A percentile compares a stretch with the other conserved stretches of the same genome.
Evolutionary conservation across 768 basidiomycete species (phyloP).

Genomic region (Mycena sanguinolenta): DNA sequence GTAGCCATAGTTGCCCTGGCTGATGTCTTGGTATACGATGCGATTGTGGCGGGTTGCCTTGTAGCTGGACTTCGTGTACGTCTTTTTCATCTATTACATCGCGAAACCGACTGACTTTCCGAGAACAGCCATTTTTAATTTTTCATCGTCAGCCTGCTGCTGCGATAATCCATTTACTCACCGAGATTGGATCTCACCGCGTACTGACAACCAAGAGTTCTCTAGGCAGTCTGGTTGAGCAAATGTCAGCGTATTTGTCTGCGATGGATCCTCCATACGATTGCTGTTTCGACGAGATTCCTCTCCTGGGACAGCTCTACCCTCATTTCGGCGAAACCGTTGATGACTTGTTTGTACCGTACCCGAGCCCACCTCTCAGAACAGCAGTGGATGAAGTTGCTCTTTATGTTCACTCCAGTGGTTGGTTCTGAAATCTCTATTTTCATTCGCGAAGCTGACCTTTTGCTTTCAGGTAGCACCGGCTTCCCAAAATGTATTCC

Average conservation of each 20-base stretch:
- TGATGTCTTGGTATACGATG: constrained; percentile 53
- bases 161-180: constrained; percentile 52
- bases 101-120: not conserved
- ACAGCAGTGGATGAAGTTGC: constrained; percentile 42
- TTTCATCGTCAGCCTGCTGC: constrained; percentile 54
- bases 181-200: constrained; percentile 41
- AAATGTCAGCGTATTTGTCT: constrained; percentile 32
- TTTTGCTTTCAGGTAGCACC: constrained; percentile 21
- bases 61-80: constrained; percentile 52
- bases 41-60: constrained; percentile 53
- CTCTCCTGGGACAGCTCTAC: constrained; percentile 48
- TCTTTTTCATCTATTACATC: not conserved
- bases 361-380: constrained; percentile 37
- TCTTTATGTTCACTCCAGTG: constrained; percentile 45
- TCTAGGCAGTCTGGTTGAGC: not conserved
- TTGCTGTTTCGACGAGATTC: constrained; percentile 50
- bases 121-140: constrained; percentile 55
- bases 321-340: constrained; percentile 56
- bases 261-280: constrained; percentile 30
- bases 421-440: constrained; percentile 41
- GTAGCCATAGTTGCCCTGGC: constrained; percentile 53
- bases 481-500: constrained; percentile 30
- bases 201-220: constrained; percentile 21
- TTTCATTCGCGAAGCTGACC: not conserved
- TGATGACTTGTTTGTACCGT: constrained; percentile 46